Evolutionary conservation across 1,139 yeast genomes (phyloP).

Genomic region (Yamadazyma oceani): DNA sequence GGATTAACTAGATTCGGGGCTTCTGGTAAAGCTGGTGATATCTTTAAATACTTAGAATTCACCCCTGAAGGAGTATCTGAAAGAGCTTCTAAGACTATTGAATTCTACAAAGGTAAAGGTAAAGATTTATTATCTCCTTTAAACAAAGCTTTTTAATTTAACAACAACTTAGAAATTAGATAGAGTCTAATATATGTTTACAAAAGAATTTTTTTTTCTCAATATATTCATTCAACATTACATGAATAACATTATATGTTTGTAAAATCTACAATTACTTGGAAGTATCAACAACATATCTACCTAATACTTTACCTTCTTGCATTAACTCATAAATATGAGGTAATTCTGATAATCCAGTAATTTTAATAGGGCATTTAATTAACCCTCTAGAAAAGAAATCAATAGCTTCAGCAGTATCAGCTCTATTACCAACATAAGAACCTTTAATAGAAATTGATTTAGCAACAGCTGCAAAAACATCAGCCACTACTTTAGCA

Average conservation of each 20-base stretch:
- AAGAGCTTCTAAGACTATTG: conserved; percentile 78
- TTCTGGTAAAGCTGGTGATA: conserved; percentile 85
- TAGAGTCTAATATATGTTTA: conserved; percentile 1
- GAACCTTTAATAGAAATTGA: conserved; percentile 68
- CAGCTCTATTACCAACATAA: conserved; percentile 80
- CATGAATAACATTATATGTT: too few species aligned
- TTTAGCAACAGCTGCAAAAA: conserved; percentile 65
- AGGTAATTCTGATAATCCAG: conserved; percentile 66
- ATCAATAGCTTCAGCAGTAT: conserved; percentile 73
- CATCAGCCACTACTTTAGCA: conserved; percentile 63
- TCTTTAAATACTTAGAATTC: conserved; percentile 85
- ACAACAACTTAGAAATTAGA: conserved; percentile 19
- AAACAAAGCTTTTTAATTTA: conserved; percentile 59
- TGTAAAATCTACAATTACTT: too few species aligned
- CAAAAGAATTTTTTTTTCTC: too few species aligned
- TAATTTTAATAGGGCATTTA: conserved; percentile 68
- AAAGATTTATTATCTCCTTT: conserved; percentile 71
- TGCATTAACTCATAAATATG: conserved; percentile 66
- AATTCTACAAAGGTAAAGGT: conserved; percentile 89
- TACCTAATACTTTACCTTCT: conserved; percentile 68
- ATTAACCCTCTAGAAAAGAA: conserved; percentile 71
- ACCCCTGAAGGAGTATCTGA: conserved; percentile 91
- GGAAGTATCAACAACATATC: conserved; percentile 73
- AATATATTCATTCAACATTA: too few species aligned
- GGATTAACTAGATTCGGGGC: conserved; percentile 98